Base-by-base conservation (phyloP, 2,329 filamentous ascomycete species). In the Neonectria magnoliae region DNA sequence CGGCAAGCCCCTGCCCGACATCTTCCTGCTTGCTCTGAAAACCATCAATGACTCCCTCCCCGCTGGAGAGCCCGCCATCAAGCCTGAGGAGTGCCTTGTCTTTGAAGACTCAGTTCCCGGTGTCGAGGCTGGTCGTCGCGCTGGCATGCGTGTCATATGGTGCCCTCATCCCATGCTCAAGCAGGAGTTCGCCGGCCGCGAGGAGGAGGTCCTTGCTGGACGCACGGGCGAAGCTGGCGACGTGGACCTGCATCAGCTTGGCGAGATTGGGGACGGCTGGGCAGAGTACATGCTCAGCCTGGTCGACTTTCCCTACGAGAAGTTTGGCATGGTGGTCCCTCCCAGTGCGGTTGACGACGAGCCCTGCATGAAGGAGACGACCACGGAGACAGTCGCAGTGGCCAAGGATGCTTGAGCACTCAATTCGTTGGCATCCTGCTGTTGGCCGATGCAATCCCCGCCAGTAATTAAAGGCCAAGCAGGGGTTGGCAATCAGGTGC, bases 91-190 rank as follows among this genome's bases (percentile, higher is more conserved):
- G 79, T 98, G 96, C 76, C 84, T 99, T 16, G 96, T 98, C 0
- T 98, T 99, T 74, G 96, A 99, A 81, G 96, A 99, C 79, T 93
- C 91, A 50, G 94, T 98, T 1, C 93, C 94, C 0, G 96, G 96
- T 4, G 93, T 98, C 3, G 96, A 99, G 81, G 89, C 93, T 2
- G 96, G 94, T 5, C 85, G 96, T 57, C 88, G 96, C 69, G 96
- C 96, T 0, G 95, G 95, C 0, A 98, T 98, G 95, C 89, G 95
- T 70, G 94, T 97, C 13, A 85, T 97, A 1, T 99, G 96, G 96
- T 91, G 89, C 71, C 96, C 96, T 25, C 94, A 98, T 80, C 88
- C 89, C 1, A 92, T 88, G 75, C 81, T 99, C 57, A 84, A 91
- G 80, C 83, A 88, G 57, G 92, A 95, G 77, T 97, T 93, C 73